phyloP scores from a whole-genome alignment of 306 rosid genomes.

The Neltuma alba region DNA sequence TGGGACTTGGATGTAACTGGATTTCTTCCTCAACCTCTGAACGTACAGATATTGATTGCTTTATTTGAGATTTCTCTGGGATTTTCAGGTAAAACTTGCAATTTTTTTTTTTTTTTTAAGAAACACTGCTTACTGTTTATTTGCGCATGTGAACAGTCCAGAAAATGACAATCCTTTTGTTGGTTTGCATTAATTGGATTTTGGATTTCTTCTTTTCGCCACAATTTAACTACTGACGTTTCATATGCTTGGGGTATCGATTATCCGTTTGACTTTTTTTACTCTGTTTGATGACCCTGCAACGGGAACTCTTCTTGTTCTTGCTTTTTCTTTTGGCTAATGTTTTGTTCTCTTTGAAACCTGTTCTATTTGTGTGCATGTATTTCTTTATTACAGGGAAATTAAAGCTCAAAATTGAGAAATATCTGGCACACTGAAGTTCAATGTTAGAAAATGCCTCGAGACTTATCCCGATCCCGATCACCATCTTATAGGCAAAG shows the following conservation, averaged over 20 bases:
- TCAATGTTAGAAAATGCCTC: slow-evolving; percentile 67
- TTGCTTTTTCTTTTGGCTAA: not conserved
- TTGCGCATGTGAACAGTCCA: not conserved
- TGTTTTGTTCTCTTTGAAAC: not conserved
- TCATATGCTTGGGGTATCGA: slow-evolving; percentile 11
- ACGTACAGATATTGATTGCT: not conserved
- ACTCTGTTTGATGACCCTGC: not conserved
- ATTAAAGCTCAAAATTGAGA: too few relatives aligned
- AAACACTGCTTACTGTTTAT: not conserved
- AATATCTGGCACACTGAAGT: slow-evolving; percentile 29
- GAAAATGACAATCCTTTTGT: not conserved
- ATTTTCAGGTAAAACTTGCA: slow-evolving; percentile 34
- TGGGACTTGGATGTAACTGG: not conserved
- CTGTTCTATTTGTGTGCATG: not conserved
- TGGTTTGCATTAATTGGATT: not conserved
- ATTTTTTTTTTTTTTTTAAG: not conserved
- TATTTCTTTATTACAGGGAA: slow-evolving; percentile 27
- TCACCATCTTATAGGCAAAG: slow-evolving; percentile 83
- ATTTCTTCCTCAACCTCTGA: not conserved
- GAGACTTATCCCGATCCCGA: slow-evolving; percentile 86
- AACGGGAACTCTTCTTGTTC: not conserved
- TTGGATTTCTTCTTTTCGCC: slow-evolving; percentile 12
- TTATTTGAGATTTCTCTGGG: slow-evolving; percentile 23
- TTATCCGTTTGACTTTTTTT: slow-evolving; percentile 6
- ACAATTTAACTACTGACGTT: not conserved